Conservation (phyloP, 2,329 filamentous ascomycete species). For the Biscogniauxia marginata region DNA sequence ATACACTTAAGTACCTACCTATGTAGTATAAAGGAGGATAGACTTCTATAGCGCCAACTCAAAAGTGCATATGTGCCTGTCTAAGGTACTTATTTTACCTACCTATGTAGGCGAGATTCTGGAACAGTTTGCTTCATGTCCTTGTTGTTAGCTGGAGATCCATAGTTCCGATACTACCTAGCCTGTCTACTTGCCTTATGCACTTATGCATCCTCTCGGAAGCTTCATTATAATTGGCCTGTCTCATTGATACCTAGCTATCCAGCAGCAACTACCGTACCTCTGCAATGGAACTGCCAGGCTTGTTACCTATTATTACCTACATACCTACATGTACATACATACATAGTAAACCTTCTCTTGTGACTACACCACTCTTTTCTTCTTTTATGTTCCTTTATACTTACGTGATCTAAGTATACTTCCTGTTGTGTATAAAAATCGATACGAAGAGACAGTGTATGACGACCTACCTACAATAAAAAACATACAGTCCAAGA, state of each 20-base stretch:
- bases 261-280: not conserved
- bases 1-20: not conserved
- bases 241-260: not conserved
- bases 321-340: not conserved
- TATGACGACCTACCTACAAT: no score
- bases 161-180: not conserved
- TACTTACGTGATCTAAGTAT: no score
- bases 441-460: no score
- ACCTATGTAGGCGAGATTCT: not conserved
- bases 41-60: not conserved
- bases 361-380: no score
- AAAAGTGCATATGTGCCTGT: not conserved
- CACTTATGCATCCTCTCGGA: not conserved
- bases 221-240: not conserved
- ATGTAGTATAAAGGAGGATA: not conserved
- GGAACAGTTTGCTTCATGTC: not conserved
- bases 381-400: no score
- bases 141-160: not conserved
- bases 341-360: not conserved
- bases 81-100: not conserved
- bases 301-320: slow-evolving; percentile 2
- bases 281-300: not conserved
- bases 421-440: no score
- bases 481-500: no score
- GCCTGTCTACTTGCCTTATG: not conserved